These are phyloP conservation scores for Epichloe amarillans DNA, from an alignment of 2,329 filamentous ascomycete genomes.

Conservation along the genomic window DNA sequence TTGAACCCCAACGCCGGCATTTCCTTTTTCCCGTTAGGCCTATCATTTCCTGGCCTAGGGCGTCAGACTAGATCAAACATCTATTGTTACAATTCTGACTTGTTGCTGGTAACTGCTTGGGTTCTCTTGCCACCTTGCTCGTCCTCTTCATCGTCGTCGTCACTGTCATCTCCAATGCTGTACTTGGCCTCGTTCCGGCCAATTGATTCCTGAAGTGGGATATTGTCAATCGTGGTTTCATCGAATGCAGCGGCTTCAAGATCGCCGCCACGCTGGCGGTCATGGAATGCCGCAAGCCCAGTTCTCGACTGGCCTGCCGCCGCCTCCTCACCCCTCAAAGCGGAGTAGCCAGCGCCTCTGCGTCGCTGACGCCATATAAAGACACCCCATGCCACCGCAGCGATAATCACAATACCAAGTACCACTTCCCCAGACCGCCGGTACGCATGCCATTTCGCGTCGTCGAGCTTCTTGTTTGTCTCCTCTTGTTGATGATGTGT, in stretches of 20 bases:
- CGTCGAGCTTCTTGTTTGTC: constrained; percentile 56
- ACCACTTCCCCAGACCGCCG: constrained; percentile 77
- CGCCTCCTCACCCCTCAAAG: constrained; percentile 28
- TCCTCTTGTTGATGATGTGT: constrained; percentile 39
- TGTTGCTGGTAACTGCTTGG: not conserved
- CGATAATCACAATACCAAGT: constrained; percentile 66
- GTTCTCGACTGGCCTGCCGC: constrained; percentile 19
- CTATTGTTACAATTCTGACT: not conserved
- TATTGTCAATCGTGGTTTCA: constrained; percentile 50
- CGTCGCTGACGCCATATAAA: constrained; percentile 51
- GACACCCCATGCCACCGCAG: constrained; percentile 62
- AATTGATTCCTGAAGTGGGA: constrained; percentile 37
- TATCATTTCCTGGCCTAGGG: not conserved
- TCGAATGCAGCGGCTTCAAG: constrained; percentile 53
- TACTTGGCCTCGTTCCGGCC: constrained; percentile 33
- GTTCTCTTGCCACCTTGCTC: constrained; percentile 8
- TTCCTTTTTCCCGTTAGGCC: not conserved
- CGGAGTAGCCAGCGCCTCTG: constrained; percentile 40
- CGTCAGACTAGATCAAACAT: not conserved
- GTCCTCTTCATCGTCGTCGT: constrained; percentile 27
- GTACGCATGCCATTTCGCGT: constrained; percentile 82
- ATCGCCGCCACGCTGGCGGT: constrained; percentile 33
- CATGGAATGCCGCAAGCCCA: constrained; percentile 34
- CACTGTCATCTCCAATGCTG: constrained; percentile 42
- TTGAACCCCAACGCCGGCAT: constrained; percentile 1